phyloP scores from a whole-genome alignment of 345 rosid species.

The Conringia planisiliqua region DNA sequence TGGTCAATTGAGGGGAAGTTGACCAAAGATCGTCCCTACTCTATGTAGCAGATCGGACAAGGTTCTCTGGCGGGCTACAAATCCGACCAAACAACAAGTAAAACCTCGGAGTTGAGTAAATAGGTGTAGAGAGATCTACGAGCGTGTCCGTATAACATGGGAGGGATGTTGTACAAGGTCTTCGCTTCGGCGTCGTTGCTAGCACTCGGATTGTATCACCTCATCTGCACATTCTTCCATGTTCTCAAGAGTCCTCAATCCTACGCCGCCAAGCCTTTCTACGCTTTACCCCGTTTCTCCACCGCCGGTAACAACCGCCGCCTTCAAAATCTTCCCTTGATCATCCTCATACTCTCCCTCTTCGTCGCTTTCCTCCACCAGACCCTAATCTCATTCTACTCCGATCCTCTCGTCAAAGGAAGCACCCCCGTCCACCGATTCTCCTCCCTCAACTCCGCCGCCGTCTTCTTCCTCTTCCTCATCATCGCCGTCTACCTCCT shows the following conservation, averaged over 20 bases:
- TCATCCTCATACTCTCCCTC: slow-evolving; percentile 56
- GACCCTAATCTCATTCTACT: slow-evolving; percentile 56
- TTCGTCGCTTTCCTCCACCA: slow-evolving; percentile 65
- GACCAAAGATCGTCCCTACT: too few species aligned
- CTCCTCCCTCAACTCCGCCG: slow-evolving; percentile 73
- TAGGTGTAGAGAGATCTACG: background rate
- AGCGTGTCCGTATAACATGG: slow-evolving; percentile 37
- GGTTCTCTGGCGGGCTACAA: background rate
- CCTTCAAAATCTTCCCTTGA: slow-evolving; percentile 52
- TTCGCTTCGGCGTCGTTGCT: slow-evolving; percentile 61
- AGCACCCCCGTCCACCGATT: slow-evolving; percentile 82
- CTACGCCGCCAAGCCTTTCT: slow-evolving; percentile 77
- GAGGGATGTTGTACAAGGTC: slow-evolving; percentile 54
- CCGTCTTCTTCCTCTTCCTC: slow-evolving; percentile 80
- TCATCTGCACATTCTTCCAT: slow-evolving; percentile 58
- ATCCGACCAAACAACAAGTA: slow-evolving; percentile 13
- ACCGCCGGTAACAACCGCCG: slow-evolving; percentile 33
- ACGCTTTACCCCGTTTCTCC: slow-evolving; percentile 46
- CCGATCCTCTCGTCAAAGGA: slow-evolving; percentile 86
- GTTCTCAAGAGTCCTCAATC: slow-evolving; percentile 66
- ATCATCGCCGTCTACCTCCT: slow-evolving; percentile 59
- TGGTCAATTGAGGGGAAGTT: slow-evolving; percentile 8
- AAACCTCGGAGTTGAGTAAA: background rate
- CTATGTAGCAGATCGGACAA: slow-evolving; percentile 20
- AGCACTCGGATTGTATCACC: slow-evolving; percentile 68